A percentile compares a stretch with the other conserved stretches of the same genome.
These are phyloP conservation scores for Cadophora malorum DNA, from an alignment of 2,329 filamentous ascomycete genomes.

Conservation along the genomic window DNA sequence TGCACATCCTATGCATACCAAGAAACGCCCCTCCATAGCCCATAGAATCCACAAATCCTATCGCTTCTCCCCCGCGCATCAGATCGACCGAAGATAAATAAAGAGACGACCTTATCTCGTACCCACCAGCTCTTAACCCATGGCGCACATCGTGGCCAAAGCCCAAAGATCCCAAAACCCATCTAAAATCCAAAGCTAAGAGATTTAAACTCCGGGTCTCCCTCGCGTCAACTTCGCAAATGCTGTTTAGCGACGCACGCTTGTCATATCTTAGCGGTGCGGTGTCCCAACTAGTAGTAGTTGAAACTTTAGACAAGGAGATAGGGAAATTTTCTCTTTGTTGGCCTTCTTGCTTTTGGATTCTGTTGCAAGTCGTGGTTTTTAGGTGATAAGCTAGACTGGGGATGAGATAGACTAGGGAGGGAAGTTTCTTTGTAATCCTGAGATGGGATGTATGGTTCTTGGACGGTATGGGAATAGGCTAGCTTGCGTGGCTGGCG, in stretches of 20 bases:
- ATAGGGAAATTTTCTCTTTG: neutral
- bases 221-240: constrained; percentile 1
- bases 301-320: constrained; percentile 4
- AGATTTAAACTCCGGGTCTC: neutral
- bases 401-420: neutral
- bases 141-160: neutral
- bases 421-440: neutral
- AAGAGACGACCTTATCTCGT: neutral
- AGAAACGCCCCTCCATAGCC: constrained; percentile 2
- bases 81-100: neutral
- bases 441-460: too few species aligned
- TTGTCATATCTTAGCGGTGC: neutral
- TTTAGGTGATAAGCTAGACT: constrained; percentile 24
- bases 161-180: neutral
- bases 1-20: constrained; percentile 9
- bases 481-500: neutral
- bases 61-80: neutral
- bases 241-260: neutral
- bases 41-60: neutral
- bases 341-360: neutral
- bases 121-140: neutral
- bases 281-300: constrained; percentile 5
- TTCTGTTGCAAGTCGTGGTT: constrained; percentile 29
- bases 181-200: neutral
- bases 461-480: neutral